Evolutionary conservation across 805 yeast species (phyloP), one percentile per base, ranked within the genome.

Genomic region (Pichia scutulata): DNA sequence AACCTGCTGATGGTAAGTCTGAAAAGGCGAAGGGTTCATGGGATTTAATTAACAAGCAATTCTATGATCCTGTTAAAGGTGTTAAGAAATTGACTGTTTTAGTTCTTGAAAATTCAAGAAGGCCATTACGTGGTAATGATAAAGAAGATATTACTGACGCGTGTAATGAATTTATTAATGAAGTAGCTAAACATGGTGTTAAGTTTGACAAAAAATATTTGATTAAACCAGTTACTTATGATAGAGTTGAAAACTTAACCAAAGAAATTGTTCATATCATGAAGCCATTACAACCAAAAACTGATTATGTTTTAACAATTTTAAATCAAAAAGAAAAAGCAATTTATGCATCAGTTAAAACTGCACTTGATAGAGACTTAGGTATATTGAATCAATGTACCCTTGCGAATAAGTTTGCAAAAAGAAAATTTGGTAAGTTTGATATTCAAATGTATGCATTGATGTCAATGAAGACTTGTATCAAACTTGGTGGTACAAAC

Each of bases 401-500:
- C 22, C 52, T 60, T 42, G 51, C 56, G 21, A 55, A 55, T 45
- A 65, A 64, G 46, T 62, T 65, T 28, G 55, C 62, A 22, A 61
- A 54, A 43, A 54, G 46, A 37, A 52, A 46, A 18, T 55, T 59
- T 48, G 56, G 55, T 46, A 53, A 55, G 48, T 65, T 59, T 50
- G 63, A 59, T 52, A 30, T 50, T 14, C 55, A 59, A 44, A 66
- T 66, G 60, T 60, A 61, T 44, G 67, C 68, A 7, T 57, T 66
- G 37, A 65, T 64, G 52, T 59, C 63, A 19, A 60, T 65, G 63
- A 65, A 65, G 52, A 51, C 66, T 12, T 64, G 66, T 49, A 52
- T 60, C 23, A 65, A 65, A 45, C 54, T 65, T 16, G 69, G 69
- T 28, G 69, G 69, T 40, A 46, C 54, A 2, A 65, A 64, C 40